Base-by-base conservation (phyloP, 1,139 yeast genomes). In the Tardiomyces blankii region DNA sequence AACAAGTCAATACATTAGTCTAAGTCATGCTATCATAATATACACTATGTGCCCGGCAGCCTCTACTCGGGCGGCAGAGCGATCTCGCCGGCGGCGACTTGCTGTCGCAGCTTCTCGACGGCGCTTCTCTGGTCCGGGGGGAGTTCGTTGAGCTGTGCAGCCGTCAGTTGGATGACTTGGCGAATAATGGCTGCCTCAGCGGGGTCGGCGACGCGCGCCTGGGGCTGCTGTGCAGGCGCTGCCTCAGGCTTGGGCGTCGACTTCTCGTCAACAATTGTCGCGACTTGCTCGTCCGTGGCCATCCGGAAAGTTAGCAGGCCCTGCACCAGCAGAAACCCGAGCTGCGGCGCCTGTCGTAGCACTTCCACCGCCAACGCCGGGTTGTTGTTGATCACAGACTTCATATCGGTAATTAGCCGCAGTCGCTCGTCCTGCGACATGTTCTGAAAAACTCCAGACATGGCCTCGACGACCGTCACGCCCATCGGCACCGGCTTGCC, bases 291-390 rank as follows among this genome's bases (percentile, higher is more conserved):
- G 2, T 77, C 72, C 35, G 68, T 73, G 8, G 78, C 69, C n/a
- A 74, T 58, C 40, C 74, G 74, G 38, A 78, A 63, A 46, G 80
- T 65, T 50, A 88, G 63, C 48, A 86, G 65, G 2, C 81, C 71
- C 57, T 89, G 96, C 6, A 89, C 91, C 33, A 86, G 68, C 0
- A 95, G 93, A 60, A 81, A 87, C 1, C 87, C 69, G 43, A 89
- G 67, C 61, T 91, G 98, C 0, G 97, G 97, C 48, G 80, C 79
- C 53, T 78, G 76, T 41, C 74, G 74, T 23, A 89, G 67, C 40
- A 89, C 64, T 39, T 74, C 73, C 45, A 70, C 74, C 66, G 85
- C 80, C 48, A 80, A 66, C 11, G 70, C 70, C 0, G 88, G 85
- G 51, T 80, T 74, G 35, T 73, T 73, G 9, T 68, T 65, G 30